Base-by-base conservation (phyloP, 768 basidiomycete species). In the Lactarius sp. region DNA sequence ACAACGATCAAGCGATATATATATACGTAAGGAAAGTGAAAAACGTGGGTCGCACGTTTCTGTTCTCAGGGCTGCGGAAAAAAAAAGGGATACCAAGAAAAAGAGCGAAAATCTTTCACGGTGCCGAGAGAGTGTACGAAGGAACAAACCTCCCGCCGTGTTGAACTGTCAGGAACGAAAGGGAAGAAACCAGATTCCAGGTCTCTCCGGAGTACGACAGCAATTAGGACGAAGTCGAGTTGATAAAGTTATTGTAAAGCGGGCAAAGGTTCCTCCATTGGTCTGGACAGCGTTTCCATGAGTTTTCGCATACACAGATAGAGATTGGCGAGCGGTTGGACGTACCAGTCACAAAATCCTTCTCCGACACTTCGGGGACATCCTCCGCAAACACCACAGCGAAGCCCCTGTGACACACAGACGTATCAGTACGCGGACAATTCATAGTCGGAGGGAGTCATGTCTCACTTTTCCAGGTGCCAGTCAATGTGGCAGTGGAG, bases 401-500 rank as follows among this genome's bases (percentile, higher is more conserved):
- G 7, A 62, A 59, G 9, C 65, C 49, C n/a, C 59, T 61, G 16
- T n/a, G 41, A 47, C 3, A 12, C 12, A 18, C 6, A 42, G 10
- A 18, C 16, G 27, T 12, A 27, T 39, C 18, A 52, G 22, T 6
- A 33, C 4, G 16, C 5, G 31, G 34, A 34, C 9, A 10, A 10
- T 31, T 42, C 18, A 5, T 18, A 16, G 9, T 8, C 0, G 31
- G 7, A 10, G 16, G 22, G 3, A 5, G 2, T 2, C 16, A 0
- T 1, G 18, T 37, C 55, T 31, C 20, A 54, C 64, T 14, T 44
- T 14, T 37, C 62, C n/a, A 73, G 60, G 60, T 72, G 69, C 69
- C 70, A 71, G 27, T 62, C 70, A 56, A 73, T 71, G 55, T 73
- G 70, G 56, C 73, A 73, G 61, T 71, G 73, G 16, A 73, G 51